phyloP scores from a whole-genome alignment of 2,329 filamentous ascomycete genomes.

The Zopfia rhizophila region DNA sequence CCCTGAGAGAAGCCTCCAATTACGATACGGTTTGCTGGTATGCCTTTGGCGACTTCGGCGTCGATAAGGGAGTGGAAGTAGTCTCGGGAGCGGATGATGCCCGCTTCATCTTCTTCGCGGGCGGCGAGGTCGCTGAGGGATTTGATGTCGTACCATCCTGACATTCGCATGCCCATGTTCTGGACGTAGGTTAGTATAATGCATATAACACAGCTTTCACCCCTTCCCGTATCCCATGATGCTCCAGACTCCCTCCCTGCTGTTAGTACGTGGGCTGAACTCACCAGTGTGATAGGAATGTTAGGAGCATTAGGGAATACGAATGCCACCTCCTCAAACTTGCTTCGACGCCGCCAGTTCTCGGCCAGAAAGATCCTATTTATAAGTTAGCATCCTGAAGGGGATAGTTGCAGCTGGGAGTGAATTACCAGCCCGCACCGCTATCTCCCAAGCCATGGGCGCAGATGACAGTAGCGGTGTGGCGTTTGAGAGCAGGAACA shows the following conservation, averaged over 20 bases:
- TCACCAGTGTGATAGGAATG: conserved; percentile 85
- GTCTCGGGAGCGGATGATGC: conserved; percentile 76
- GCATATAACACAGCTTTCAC: conserved; percentile 1
- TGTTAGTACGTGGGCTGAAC: conserved; percentile 36
- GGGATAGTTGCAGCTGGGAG: neutral
- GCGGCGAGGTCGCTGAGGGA: conserved; percentile 58
- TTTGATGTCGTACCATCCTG: conserved; percentile 85
- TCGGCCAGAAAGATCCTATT: conserved; percentile 78
- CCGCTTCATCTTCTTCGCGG: conserved; percentile 72
- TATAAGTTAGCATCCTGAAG: conserved; percentile 22
- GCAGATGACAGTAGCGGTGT: conserved; percentile 96
- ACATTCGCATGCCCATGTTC: conserved; percentile 83
- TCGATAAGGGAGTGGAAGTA: conserved; percentile 85
- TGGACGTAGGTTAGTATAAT: too few relatives aligned
- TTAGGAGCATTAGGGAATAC: conserved; percentile 90
- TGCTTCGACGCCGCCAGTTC: conserved; percentile 82
- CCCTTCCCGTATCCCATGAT: too few relatives aligned
- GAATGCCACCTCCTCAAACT: conserved; percentile 91
- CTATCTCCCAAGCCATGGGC: conserved; percentile 89
- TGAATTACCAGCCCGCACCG: conserved; percentile 75
- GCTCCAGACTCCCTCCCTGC: conserved; percentile 4
- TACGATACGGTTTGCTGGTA: conserved; percentile 83
- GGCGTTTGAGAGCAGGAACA: conserved; percentile 80
- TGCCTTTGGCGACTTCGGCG: conserved; percentile 81
- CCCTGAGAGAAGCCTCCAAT: conserved; percentile 89